These are phyloP conservation scores for Pyrenula massariospora DNA, from an alignment of 495 filamentous ascomycete genomes.

Conservation along the genomic window DNA sequence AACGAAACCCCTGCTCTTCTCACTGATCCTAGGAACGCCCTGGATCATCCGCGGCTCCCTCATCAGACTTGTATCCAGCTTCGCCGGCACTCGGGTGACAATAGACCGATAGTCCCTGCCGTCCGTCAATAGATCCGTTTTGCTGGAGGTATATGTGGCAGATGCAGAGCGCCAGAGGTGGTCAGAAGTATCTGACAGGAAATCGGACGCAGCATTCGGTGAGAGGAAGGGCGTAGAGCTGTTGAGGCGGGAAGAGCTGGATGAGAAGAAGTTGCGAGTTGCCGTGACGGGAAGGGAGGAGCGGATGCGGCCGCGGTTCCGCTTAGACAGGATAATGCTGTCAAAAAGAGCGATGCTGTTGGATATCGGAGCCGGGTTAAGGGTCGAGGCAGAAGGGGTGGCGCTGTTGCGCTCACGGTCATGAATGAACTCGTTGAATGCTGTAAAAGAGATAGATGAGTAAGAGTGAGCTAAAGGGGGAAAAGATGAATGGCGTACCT, in stretches of 20 bases:
- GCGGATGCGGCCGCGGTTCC: slow-evolving; percentile 56
- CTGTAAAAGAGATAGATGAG: slow-evolving; percentile 24
- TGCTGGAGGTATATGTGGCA: slow-evolving; percentile 57
- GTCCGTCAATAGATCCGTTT: slow-evolving; percentile 46
- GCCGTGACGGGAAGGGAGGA: not conserved
- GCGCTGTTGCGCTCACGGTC: slow-evolving; percentile 53
- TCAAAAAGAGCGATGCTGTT: slow-evolving; percentile 82
- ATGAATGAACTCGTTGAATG: slow-evolving; percentile 94
- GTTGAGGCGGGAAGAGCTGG: slow-evolving; percentile 13
- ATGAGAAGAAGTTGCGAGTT: slow-evolving; percentile 20
- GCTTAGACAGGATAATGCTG: slow-evolving; percentile 89
- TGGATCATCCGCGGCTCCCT: slow-evolving; percentile 72
- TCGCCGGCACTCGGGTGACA: slow-evolving; percentile 60
- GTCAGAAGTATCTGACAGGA: slow-evolving; percentile 75
- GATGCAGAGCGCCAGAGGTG: slow-evolving; percentile 88
- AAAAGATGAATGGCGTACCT: slow-evolving; percentile 40
- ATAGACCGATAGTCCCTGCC: slow-evolving; percentile 53
- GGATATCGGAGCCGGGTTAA: slow-evolving; percentile 18
- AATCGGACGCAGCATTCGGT: slow-evolving; percentile 44
- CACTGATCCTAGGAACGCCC: slow-evolving; percentile 56
- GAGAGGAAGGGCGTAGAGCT: slow-evolving; percentile 21
- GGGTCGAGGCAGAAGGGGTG: slow-evolving; percentile 33
- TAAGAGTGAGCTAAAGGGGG: not conserved
- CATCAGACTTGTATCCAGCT: slow-evolving; percentile 78
- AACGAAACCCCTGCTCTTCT: slow-evolving; percentile 39